Conservation (phyloP, 208 protist genomes). For the Trypanosoma avium region DNA sequence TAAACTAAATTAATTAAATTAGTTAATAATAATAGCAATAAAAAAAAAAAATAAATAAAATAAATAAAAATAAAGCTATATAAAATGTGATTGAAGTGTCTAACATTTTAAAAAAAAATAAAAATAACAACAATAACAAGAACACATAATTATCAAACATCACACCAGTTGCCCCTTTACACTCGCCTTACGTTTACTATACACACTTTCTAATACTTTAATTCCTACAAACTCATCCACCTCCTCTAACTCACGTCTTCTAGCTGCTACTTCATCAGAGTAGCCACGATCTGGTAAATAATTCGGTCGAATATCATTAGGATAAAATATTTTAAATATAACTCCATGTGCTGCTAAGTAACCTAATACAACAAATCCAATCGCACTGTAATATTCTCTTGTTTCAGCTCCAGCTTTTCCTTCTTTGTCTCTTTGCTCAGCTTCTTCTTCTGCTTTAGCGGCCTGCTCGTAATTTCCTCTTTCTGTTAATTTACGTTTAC, state of each 20-base stretch:
- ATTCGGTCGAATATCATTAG: slow-evolving; percentile 71
- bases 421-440: slow-evolving; percentile 53
- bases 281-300: slow-evolving; percentile 84
- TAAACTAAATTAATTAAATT: too few species aligned
- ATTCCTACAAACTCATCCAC: slow-evolving; percentile 83
- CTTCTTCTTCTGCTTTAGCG: slow-evolving; percentile 74
- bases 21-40: too few species aligned
- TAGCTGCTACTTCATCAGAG: slow-evolving; percentile 76
- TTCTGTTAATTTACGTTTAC: slow-evolving; percentile 83
- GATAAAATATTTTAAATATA: slow-evolving; percentile 83
- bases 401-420: slow-evolving; percentile 68
- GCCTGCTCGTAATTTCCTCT: slow-evolving; percentile 79
- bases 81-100: too few species aligned
- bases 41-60: too few species aligned
- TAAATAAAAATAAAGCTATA: too few species aligned
- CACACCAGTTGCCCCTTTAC: slow-evolving; percentile 37
- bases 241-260: slow-evolving; percentile 54
- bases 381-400: slow-evolving; percentile 83
- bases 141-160: too few species aligned
- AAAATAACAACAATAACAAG: too few species aligned
- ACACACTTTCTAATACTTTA: slow-evolving; percentile 75
- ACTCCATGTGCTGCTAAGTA: slow-evolving; percentile 77
- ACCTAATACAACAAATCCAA: slow-evolving; percentile 66
- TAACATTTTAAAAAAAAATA: too few species aligned
- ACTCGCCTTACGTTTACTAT: slow-evolving; percentile 66